phyloP scores from a whole-genome alignment of 2,329 filamentous ascomycete species.

The Chaetomiaceae sp. region DNA sequence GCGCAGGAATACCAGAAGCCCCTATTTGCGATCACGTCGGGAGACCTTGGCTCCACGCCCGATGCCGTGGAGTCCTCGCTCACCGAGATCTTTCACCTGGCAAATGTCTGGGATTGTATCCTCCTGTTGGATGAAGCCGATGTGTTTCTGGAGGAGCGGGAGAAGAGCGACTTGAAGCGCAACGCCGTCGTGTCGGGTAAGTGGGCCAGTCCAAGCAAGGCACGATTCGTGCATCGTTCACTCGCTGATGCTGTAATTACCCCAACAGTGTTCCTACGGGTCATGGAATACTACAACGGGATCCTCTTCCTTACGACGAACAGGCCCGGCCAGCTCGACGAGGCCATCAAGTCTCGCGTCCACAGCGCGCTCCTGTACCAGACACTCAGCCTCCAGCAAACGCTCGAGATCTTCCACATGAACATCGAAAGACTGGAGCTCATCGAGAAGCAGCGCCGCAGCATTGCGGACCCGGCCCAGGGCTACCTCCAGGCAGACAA shows the following conservation, averaged over 20 bases:
- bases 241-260: too few species aligned
- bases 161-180: slow-evolving; percentile 15
- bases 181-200: slow-evolving; percentile 26
- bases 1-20: slow-evolving; percentile 24
- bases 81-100: slow-evolving; percentile 14
- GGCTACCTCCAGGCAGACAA: not conserved
- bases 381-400: not conserved
- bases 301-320: slow-evolving; percentile 30
- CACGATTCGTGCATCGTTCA: too few species aligned
- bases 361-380: slow-evolving; percentile 18
- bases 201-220: too few species aligned
- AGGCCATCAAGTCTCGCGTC: slow-evolving; percentile 28
- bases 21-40: slow-evolving; percentile 19
- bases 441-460: not conserved
- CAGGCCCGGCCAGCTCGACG: slow-evolving; percentile 35
- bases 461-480: not conserved
- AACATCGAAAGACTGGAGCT: slow-evolving; percentile 4
- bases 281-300: slow-evolving; percentile 28
- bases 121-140: slow-evolving; percentile 29
- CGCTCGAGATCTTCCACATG: slow-evolving; percentile 7
- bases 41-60: slow-evolving; percentile 13
- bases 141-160: slow-evolving; percentile 26
- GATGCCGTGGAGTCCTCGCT: slow-evolving; percentile 18
- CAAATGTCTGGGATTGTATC: slow-evolving; percentile 18
- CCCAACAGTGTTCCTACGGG: slow-evolving; percentile 25